Evolutionary conservation across 176 grass and related monocot genomes (phyloP).

Genomic region (Phoenix roebelenii): DNA sequence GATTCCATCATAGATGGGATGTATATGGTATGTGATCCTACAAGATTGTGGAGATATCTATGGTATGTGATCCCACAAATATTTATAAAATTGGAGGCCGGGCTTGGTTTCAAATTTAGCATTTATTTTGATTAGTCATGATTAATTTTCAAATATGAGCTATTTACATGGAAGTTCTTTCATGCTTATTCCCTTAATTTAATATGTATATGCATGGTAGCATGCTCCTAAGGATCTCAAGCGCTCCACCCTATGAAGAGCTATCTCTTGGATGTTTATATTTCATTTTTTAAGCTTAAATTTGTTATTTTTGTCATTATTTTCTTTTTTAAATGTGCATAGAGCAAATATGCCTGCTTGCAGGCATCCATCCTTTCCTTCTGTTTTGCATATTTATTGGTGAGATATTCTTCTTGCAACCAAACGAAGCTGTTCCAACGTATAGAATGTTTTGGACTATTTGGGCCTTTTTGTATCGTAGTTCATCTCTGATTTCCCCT

Average conservation of each 20-base stretch:
- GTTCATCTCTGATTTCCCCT: neutral
- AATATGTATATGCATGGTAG: neutral
- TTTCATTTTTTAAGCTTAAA: neutral
- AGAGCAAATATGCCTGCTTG: too few species aligned
- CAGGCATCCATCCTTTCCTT: neutral
- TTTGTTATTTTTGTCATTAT: neutral
- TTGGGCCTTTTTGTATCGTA: slow-evolving; percentile 11
- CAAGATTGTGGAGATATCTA: too few species aligned
- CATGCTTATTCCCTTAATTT: neutral
- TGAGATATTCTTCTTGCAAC: slow-evolving; percentile 27
- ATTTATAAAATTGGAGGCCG: too few species aligned
- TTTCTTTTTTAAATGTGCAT: neutral
- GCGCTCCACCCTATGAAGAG: too few species aligned
- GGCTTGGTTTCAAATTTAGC: too few species aligned
- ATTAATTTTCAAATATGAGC: too few species aligned
- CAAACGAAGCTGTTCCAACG: slow-evolving; percentile 16
- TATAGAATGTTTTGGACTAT: slow-evolving; percentile 21
- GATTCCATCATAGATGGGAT: too few species aligned
- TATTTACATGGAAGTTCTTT: neutral
- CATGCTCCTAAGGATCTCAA: neutral
- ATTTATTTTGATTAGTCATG: too few species aligned
- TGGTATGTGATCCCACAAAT: too few species aligned
- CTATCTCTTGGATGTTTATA: too few species aligned
- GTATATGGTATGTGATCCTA: too few species aligned
- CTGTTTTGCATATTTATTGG: too few species aligned